Conservation (phyloP, 768 basidiomycete genomes). For the Termitomyces sp. region DNA sequence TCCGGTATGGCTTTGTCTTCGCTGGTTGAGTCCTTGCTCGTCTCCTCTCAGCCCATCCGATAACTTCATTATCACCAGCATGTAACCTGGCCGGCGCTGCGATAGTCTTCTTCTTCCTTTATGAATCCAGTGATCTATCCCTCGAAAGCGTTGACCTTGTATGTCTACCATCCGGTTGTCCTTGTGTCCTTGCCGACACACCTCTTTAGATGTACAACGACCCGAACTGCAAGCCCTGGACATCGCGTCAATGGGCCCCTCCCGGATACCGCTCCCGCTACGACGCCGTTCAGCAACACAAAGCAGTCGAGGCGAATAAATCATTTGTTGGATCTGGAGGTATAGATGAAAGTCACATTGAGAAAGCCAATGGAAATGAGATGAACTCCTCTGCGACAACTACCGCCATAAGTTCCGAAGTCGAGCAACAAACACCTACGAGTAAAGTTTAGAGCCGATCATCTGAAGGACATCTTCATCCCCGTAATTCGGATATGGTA, state of each 20-base stretch:
- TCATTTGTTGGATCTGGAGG: neutral
- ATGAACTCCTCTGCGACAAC: neutral
- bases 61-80: slow-evolving; percentile 22
- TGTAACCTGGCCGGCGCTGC: slow-evolving; percentile 57
- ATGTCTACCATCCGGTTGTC: slow-evolving; percentile 14
- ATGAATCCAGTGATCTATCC: slow-evolving; percentile 63
- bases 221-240: slow-evolving; percentile 63
- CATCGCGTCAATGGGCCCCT: slow-evolving; percentile 54
- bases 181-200: neutral
- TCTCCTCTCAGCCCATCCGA: neutral
- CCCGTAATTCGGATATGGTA: neutral
- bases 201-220: slow-evolving; percentile 55
- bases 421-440: neutral
- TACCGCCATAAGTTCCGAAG: neutral
- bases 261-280: slow-evolving; percentile 43
- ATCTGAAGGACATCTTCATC: neutral
- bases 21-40: slow-evolving; percentile 34
- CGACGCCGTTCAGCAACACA: slow-evolving; percentile 39
- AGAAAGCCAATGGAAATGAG: neutral
- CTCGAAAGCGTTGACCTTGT: slow-evolving; percentile 62
- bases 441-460: neutral
- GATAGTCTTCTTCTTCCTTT: slow-evolving; percentile 70
- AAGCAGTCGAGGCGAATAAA: slow-evolving; percentile 34
- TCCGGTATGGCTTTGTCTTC: slow-evolving; percentile 68
- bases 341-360: neutral